These are phyloP conservation scores for barrel medic (Medicago truncatula) DNA, from an alignment of 306 rosid genomes.

Conservation along the genomic window DNA sequence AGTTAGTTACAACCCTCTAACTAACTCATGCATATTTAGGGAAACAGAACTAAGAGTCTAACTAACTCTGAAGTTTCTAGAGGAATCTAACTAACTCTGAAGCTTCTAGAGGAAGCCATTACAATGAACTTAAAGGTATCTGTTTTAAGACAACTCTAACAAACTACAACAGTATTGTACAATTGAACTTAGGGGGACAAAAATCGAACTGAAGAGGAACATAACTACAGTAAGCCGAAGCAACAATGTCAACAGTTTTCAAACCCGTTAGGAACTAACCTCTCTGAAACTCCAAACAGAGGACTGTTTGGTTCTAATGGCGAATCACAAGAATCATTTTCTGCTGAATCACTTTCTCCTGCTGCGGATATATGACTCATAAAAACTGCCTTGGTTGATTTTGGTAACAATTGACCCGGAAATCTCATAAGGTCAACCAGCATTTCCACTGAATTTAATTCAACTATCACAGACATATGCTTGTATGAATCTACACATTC, in stretches of 20 bases:
- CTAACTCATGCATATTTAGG: too few species aligned
- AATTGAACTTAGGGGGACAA: constrained; percentile 21
- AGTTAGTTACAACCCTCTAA: too few species aligned
- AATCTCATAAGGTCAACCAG: constrained; percentile 96
- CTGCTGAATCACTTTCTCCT: constrained; percentile 99
- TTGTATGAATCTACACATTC: constrained; percentile 85
- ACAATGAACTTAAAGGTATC: too few species aligned
- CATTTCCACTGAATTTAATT: constrained; percentile 80
- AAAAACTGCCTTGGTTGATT: constrained; percentile 81
- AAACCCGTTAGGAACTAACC: constrained; percentile 72
- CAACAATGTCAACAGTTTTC: constrained; percentile 33
- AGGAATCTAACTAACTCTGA: too few species aligned
- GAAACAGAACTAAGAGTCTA: too few species aligned
- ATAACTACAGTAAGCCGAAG: constrained; percentile 30
- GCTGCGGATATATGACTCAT: constrained; percentile 93
- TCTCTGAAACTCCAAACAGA: constrained; percentile 87
- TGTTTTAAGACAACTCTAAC: too few species aligned
- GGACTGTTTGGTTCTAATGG: constrained; percentile 99
- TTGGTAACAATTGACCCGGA: constrained; percentile 89
- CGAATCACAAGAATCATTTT: constrained; percentile 99
- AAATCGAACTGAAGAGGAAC: constrained; percentile 23
- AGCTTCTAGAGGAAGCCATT: too few species aligned
- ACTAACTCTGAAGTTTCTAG: too few species aligned
- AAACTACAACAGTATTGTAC: constrained; percentile 20
- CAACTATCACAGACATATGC: constrained; percentile 90